Evolutionary conservation across 2,329 filamentous ascomycete genomes (phyloP).

Genomic region (Colletotrichum sp.): DNA sequence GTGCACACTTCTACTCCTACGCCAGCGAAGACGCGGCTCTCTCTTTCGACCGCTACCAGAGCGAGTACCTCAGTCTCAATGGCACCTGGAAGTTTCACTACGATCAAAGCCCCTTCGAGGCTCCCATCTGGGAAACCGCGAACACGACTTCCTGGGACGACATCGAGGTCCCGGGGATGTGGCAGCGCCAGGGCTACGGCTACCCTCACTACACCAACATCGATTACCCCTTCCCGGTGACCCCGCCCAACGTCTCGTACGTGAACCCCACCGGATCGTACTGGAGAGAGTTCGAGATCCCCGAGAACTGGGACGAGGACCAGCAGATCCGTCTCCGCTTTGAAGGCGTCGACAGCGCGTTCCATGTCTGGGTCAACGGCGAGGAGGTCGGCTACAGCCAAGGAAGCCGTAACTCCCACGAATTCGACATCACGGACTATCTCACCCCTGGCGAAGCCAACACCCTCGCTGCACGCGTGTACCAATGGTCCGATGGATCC

Average conservation of each 20-base stretch:
- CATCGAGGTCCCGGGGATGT: conserved; percentile 68
- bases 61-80: conserved; percentile 44
- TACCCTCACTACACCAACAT: conserved; percentile 73
- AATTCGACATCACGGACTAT: conserved; percentile 70
- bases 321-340: conserved; percentile 71
- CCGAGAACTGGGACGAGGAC: conserved; percentile 44
- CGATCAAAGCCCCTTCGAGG: conserved; percentile 34
- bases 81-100: conserved; percentile 45
- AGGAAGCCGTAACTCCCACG: conserved; percentile 73
- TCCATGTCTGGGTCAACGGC: conserved; percentile 74
- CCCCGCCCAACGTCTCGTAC: conserved; percentile 67
- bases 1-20: conserved; percentile 61
- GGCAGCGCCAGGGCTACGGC: conserved; percentile 72
- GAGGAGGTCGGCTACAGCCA: conserved; percentile 72
- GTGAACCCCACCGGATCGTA: conserved; percentile 71
- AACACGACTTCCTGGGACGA: conserved; percentile 43
- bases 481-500: conserved; percentile 73
- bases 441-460: conserved; percentile 54
- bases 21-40: conserved; percentile 51
- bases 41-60: conserved; percentile 37
- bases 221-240: conserved; percentile 69
- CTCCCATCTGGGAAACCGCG: conserved; percentile 22
- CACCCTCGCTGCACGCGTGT: conserved; percentile 68
- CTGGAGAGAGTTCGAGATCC: conserved; percentile 58
- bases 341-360: conserved; percentile 76